phyloP scores from a whole-genome alignment of 176 grass and related monocot genomes.

The Musa schizocarpa region DNA sequence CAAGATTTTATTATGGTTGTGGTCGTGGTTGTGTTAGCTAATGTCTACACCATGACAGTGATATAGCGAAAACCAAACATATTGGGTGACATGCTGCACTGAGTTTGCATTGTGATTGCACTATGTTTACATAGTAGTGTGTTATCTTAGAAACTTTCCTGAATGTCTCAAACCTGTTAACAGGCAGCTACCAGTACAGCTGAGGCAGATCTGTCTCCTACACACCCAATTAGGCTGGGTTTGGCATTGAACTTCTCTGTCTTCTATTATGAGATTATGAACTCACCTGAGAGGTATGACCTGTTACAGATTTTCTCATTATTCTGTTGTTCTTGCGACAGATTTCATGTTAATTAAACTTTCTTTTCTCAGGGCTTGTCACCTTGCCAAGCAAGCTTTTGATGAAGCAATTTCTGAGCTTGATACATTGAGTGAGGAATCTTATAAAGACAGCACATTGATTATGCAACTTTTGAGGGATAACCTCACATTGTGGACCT shows the following conservation, averaged over 20 bases:
- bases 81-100: neutral
- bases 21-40: too few species aligned
- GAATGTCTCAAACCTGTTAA: too few species aligned
- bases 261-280: constrained; percentile 9
- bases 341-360: neutral
- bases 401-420: constrained; percentile 13
- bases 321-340: neutral
- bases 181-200: constrained; percentile 1
- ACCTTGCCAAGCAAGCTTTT: constrained; percentile 15
- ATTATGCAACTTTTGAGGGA: constrained; percentile 18
- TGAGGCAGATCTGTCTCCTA: neutral
- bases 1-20: too few species aligned
- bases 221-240: neutral
- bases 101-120: neutral
- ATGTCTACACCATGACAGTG: too few species aligned
- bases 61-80: too few species aligned
- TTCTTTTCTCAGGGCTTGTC: constrained; percentile 5
- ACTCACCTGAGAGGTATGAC: constrained; percentile 3
- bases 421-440: constrained; percentile 9
- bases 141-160: neutral
- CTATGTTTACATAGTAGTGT: neutral
- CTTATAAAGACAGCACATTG: constrained; percentile 13
- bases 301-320: neutral
- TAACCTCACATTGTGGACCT: constrained; percentile 15
- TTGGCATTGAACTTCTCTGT: constrained; percentile 11